Conservation (phyloP, 306 rosid genomes). For the Cucurbita argyrosperma region DNA sequence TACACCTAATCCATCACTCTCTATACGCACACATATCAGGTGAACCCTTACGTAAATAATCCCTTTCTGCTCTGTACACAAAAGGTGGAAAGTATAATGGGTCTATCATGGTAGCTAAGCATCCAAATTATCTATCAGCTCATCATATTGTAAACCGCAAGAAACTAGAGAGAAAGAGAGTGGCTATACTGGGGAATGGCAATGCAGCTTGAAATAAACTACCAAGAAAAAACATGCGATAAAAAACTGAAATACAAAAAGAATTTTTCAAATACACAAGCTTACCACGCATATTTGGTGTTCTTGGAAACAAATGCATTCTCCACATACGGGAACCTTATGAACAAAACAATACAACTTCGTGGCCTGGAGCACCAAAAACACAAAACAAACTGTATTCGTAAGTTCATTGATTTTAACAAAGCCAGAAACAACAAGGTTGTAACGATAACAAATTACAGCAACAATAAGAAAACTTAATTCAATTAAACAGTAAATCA, state of each 20-base stretch:
- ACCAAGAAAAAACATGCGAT: constrained; percentile 6
- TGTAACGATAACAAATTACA: not conserved
- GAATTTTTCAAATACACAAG: not conserved
- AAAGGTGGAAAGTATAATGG: not conserved
- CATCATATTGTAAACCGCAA: not conserved
- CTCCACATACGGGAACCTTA: constrained; percentile 99
- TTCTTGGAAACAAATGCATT: constrained; percentile 91
- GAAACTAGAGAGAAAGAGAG: not conserved
- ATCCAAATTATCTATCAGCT: not conserved
- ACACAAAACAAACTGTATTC: not conserved
- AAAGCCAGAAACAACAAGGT: not conserved
- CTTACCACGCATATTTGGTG: constrained; percentile 92
- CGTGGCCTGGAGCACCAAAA: constrained; percentile 66
- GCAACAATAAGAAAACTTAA: not conserved
- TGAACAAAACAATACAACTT: constrained; percentile 94
- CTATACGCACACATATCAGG: not conserved
- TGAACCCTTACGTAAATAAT: not conserved
- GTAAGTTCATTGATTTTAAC: not conserved
- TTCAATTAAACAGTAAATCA: not conserved
- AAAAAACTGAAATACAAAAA: not conserved
- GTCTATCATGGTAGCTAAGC: not conserved
- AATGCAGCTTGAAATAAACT: not conserved
- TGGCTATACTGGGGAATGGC: not conserved
- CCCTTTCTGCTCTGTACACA: not conserved
- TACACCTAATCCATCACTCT: not conserved